A percentile compares a stretch with the other conserved stretches of the same genome.
Conservation (phyloP, 2,329 filamentous ascomycete genomes). For the Colletotrichum godetiae region DNA sequence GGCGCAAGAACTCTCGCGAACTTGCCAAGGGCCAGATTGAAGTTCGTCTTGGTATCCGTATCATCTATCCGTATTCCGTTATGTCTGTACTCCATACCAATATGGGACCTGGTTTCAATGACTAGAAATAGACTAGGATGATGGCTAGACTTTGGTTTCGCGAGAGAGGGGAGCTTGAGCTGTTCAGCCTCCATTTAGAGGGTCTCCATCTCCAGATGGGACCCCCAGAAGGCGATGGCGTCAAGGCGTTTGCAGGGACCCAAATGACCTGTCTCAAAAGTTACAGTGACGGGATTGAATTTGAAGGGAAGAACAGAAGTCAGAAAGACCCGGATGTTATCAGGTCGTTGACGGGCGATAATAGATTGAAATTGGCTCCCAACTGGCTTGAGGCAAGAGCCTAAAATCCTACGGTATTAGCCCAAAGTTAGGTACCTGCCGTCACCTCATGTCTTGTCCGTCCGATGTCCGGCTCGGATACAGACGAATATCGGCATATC, state of each 20-base stretch:
- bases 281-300: not conserved
- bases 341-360: not conserved
- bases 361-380: not conserved
- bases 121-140: conserved; percentile 13
- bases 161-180: conserved; percentile 2
- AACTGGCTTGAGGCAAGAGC: not conserved
- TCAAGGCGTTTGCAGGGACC: conserved; percentile 20
- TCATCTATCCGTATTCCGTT: not conserved
- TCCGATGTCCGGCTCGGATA: not conserved
- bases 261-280: not conserved
- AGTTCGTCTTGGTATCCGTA: not conserved
- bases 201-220: conserved; percentile 11
- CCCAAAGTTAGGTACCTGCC: not conserved
- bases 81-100: not conserved
- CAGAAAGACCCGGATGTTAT: not conserved
- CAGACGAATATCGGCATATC: conserved; percentile 39
- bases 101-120: not conserved
- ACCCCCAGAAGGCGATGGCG: conserved; percentile 3
- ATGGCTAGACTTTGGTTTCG: not conserved
- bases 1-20: not conserved
- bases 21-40: not conserved
- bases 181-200: conserved; percentile 18
- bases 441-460: not conserved
- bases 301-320: not conserved
- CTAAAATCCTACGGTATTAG: not conserved